Percentiles rank a stretch among this genome's conserved stretches.
Conservation (phyloP, 345 rosid genomes). For the Acer yangbiense region DNA sequence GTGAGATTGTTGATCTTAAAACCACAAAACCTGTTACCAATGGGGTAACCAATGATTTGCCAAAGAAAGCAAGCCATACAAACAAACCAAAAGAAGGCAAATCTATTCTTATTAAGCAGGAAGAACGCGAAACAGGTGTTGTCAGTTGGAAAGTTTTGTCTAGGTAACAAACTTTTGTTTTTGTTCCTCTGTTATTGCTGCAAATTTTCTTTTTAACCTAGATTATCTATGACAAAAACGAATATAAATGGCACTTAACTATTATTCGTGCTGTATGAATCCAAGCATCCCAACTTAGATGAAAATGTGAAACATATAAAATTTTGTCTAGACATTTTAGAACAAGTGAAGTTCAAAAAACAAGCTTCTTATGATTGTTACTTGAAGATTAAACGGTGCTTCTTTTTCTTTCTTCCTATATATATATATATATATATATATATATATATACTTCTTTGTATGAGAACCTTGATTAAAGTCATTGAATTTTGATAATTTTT, state of each 20-base stretch:
- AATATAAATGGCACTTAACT: not conserved
- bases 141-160: constrained; percentile 73
- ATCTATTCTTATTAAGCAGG: constrained; percentile 92
- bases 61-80: constrained; percentile 38
- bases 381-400: not conserved
- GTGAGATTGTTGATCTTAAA: constrained; percentile 44
- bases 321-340: not conserved
- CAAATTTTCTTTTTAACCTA: not conserved
- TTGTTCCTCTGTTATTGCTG: not conserved
- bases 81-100: constrained; percentile 67
- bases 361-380: not conserved
- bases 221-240: not conserved
- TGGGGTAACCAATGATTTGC: constrained; percentile 49
- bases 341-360: not conserved
- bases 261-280: not conserved
- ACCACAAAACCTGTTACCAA: constrained; percentile 54
- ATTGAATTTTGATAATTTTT: too few species aligned
- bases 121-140: constrained; percentile 97
- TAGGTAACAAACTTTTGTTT: constrained; percentile 47
- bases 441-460: not conserved
- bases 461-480: too few species aligned
- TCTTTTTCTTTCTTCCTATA: not conserved
- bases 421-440: not conserved
- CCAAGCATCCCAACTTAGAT: not conserved
- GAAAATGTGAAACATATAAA: not conserved